Evolutionary conservation across 306 rosid genomes (phyloP).

Genomic region (Pyrus communis): DNA sequence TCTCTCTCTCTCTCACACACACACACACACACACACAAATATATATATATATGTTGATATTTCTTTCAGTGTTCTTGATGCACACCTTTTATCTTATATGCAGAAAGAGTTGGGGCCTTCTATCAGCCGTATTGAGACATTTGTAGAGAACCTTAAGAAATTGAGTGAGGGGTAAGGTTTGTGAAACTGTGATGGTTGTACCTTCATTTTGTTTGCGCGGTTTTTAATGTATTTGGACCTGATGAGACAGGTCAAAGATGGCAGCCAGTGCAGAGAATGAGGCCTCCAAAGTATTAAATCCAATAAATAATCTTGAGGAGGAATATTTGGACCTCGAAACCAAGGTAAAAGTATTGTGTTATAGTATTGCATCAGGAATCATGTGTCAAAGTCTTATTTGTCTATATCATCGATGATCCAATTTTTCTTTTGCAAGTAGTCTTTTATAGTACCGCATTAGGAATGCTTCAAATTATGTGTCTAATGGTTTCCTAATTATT

Average conservation of each 20-base stretch:
- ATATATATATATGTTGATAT: background rate
- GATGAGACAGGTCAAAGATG: constrained; percentile 48
- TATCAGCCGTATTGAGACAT: constrained; percentile 51
- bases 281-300: constrained; percentile 50
- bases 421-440: background rate
- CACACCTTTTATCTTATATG: constrained; percentile 19
- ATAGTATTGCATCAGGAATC: background rate
- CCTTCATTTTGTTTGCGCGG: constrained; percentile 8
- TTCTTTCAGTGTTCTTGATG: background rate
- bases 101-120: constrained; percentile 94
- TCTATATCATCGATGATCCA: background rate
- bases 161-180: constrained; percentile 57
- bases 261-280: constrained; percentile 40
- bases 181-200: constrained; percentile 8
- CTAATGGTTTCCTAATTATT: background rate
- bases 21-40: background rate
- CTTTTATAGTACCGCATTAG: background rate
- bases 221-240: constrained; percentile 16
- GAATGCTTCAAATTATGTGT: background rate
- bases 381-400: background rate
- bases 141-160: constrained; percentile 72
- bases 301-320: constrained; percentile 81
- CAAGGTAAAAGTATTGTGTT: constrained; percentile 43
- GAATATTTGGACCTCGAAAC: constrained; percentile 83
- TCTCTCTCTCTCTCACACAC: background rate